A percentile compares a stretch with the other conserved stretches of the same genome.
These are phyloP conservation scores for Aspergillus saccharolyticus DNA, from an alignment of 495 filamentous ascomycete species.

Conservation along the genomic window DNA sequence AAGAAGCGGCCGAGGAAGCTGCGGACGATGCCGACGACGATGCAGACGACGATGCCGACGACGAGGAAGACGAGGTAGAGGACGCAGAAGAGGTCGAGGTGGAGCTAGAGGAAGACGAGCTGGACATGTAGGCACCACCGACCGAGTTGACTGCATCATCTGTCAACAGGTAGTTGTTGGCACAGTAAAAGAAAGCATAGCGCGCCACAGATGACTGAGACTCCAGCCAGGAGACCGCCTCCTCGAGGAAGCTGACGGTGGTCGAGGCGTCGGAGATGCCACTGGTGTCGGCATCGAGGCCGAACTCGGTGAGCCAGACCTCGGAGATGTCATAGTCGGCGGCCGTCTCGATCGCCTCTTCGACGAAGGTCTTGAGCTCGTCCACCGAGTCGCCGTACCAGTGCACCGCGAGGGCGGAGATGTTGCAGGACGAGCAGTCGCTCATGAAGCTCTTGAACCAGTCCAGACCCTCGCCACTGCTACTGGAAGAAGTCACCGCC, in stretches of 20 bases:
- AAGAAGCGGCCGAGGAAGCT: no score
- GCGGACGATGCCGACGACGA: no score
- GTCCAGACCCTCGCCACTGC: not conserved
- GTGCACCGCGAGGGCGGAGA: not conserved
- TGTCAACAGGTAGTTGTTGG: not conserved
- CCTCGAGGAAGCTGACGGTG: not conserved
- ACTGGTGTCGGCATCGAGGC: not conserved
- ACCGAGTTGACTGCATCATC: not conserved
- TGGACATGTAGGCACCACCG: not conserved
- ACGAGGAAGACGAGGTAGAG: not conserved
- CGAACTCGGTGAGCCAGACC: conserved; percentile 3
- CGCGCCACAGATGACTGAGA: not conserved
- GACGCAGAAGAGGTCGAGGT: not conserved
- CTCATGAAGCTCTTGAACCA: conserved; percentile 1
- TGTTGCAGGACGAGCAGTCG: not conserved
- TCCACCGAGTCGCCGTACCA: not conserved
- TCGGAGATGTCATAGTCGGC: not conserved
- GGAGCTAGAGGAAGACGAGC: not conserved
- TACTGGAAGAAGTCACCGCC: not conserved
- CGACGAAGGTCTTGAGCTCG: not conserved
- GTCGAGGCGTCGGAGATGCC: not conserved
- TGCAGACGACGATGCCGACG: not conserved
- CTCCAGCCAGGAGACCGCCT: not conserved
- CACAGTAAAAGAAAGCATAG: not conserved
- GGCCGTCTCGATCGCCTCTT: not conserved